These are phyloP conservation scores for Trypanosoma melophagium DNA, from an alignment of 208 protist species.

Conservation along the genomic window DNA sequence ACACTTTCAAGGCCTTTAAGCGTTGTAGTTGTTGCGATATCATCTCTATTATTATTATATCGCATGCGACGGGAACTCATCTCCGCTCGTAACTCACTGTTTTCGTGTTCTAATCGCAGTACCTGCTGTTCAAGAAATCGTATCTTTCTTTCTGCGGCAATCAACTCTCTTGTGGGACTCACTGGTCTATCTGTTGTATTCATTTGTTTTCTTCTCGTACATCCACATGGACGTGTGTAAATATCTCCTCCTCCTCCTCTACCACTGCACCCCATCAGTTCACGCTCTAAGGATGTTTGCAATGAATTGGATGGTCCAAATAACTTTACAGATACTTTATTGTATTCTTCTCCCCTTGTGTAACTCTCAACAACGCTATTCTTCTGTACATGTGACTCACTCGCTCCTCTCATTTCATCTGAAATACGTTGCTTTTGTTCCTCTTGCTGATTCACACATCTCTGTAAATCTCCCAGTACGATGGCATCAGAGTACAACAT, in stretches of 20 bases:
- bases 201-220: background rate
- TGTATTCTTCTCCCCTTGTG: background rate
- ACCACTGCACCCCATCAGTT: too few species aligned
- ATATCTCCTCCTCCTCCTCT: background rate
- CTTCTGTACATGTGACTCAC: too few species aligned
- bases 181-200: background rate
- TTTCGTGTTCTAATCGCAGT: constrained; percentile 14
- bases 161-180: background rate
- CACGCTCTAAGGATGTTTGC: constrained; percentile 11
- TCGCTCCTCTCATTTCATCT: background rate
- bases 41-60: background rate
- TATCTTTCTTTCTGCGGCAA: constrained; percentile 15
- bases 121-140: constrained; percentile 16
- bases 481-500: constrained; percentile 11
- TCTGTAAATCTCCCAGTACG: background rate
- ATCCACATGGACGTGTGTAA: background rate
- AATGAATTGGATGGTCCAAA: constrained; percentile 3
- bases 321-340: background rate
- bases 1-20: background rate
- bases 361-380: too few species aligned
- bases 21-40: background rate
- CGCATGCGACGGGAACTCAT: background rate
- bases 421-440: background rate
- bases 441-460: background rate
- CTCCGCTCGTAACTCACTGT: constrained; percentile 12